Conservation (phyloP, 2,329 filamentous ascomycete species). For the Thyridium curvatum region DNA sequence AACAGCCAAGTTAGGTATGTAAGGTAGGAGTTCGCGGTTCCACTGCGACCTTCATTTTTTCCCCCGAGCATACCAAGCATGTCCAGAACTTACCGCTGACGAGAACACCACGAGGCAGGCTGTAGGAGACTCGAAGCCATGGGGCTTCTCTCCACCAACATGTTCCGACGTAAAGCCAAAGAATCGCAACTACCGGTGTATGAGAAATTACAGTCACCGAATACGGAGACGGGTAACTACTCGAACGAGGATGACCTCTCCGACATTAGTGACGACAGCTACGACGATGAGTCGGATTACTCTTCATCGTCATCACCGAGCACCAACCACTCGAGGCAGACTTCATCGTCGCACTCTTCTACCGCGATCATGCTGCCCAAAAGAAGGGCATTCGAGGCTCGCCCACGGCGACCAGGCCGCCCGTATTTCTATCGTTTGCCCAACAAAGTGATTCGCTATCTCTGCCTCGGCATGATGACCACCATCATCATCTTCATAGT, state of each 20-base stretch:
- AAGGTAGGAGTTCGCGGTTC: too few relatives aligned
- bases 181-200: slow-evolving; percentile 41
- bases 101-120: too few relatives aligned
- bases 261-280: slow-evolving; percentile 29
- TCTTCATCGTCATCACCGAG: slow-evolving; percentile 36
- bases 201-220: slow-evolving; percentile 30
- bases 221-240: slow-evolving; percentile 40
- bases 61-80: too few relatives aligned
- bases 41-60: too few relatives aligned
- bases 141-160: slow-evolving; percentile 41
- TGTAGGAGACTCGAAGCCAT: slow-evolving; percentile 23
- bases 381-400: slow-evolving; percentile 20
- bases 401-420: slow-evolving; percentile 21
- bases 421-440: slow-evolving; percentile 56
- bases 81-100: not conserved
- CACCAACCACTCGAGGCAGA: slow-evolving; percentile 47
- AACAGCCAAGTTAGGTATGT: too few relatives aligned
- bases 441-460: slow-evolving; percentile 68
- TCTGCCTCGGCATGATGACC: slow-evolving; percentile 65
- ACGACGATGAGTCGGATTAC: slow-evolving; percentile 27
- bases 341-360: slow-evolving; percentile 35
- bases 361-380: slow-evolving; percentile 39
- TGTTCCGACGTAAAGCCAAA: slow-evolving; percentile 38
- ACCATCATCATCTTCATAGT: slow-evolving; percentile 72
- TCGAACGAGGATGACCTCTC: slow-evolving; percentile 44